Evolutionary conservation across 352 stramenopile species (phyloP), one percentile per base, ranked within the genome.

Genomic region (Globisporangium iwayamae): DNA sequence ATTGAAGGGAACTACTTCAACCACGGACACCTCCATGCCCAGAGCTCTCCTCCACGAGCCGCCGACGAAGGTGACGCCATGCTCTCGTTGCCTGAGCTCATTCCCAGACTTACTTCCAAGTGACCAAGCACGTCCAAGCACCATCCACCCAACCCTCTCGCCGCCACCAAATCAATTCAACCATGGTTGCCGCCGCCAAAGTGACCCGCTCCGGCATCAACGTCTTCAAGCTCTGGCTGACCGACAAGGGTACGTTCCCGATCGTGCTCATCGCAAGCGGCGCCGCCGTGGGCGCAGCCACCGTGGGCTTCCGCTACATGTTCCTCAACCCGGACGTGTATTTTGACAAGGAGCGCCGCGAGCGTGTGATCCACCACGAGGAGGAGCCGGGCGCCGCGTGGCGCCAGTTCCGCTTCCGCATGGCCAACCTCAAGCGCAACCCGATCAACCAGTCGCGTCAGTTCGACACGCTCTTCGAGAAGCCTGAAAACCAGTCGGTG

Each of bases 381-480:
- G 72, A 74, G 54, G 71, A 80, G 38, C 66, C 60, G 7, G 80
- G 80, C 11, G 61, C 68, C 22, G 30, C 65, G 46, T 89, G 80
- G 80, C 78, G 80, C 34, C 76, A 85, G 66, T 81, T 81, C 76
- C 80, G 80, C 56, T 89, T 87, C 70, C 69, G 72, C 51, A 79
- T 89, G 66, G 80, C 80, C 25, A 89, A 87, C 65, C 68, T 87
- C 28, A 56, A 78, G 62, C 76, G 78, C 69, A 89, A 89, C 70
- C 77, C 75, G 48, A 89, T 89, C 69, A 89, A 89, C 74, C 78
- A 89, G 75, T 89, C 78, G n/a, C 75, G 71, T 32, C 74, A 82
- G 62, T 87, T 83, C 66, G 78, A 89, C 66, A 61, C 76, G 14
- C 60, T 87, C 11, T 87, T 82, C 63, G 72, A 72, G 39, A 83